A percentile compares a stretch with the other conserved stretches of the same genome.
These are phyloP conservation scores for Lactarius pseudohatsudake DNA, from an alignment of 768 basidiomycete genomes.

Conservation along the genomic window DNA sequence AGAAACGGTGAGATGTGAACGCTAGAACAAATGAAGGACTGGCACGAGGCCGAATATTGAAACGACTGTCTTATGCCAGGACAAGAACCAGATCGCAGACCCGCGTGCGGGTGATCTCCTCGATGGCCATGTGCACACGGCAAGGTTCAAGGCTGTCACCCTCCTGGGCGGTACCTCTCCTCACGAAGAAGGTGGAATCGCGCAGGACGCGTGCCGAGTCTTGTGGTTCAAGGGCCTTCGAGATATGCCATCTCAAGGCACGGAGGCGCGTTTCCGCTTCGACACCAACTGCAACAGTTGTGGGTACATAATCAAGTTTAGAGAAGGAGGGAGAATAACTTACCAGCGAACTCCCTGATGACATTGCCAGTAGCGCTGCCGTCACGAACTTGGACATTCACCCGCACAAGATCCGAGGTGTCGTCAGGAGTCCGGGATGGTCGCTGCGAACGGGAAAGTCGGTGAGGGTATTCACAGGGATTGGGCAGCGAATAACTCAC, in stretches of 20 bases:
- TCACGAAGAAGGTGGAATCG: constrained; percentile 19
- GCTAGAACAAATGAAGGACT: neutral
- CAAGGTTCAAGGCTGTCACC: constrained; percentile 10
- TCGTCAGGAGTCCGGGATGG: constrained; percentile 9
- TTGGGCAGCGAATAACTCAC: constrained; percentile 1
- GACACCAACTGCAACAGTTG: constrained; percentile 9
- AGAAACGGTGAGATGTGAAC: neutral
- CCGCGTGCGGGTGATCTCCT: constrained; percentile 15
- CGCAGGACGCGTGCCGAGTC: constrained; percentile 20
- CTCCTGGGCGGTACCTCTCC: neutral
- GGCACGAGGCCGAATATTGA: neutral
- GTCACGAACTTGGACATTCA: constrained; percentile 19
- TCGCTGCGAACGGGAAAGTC: neutral
- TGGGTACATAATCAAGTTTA: neutral
- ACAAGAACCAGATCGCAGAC: constrained; percentile 22
- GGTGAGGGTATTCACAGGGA: neutral
- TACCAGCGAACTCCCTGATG: constrained; percentile 14
- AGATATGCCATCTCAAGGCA: constrained; percentile 26
- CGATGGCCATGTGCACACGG: constrained; percentile 23
- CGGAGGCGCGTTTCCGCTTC: constrained; percentile 25
- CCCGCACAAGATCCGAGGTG: constrained; percentile 12
- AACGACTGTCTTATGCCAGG: constrained; percentile 6
- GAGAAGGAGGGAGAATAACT: neutral
- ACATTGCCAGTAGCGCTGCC: constrained; percentile 4
- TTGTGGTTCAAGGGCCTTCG: constrained; percentile 18